phyloP scores from a whole-genome alignment of 331 rosid genomes.

The Arachis monticola region DNA sequence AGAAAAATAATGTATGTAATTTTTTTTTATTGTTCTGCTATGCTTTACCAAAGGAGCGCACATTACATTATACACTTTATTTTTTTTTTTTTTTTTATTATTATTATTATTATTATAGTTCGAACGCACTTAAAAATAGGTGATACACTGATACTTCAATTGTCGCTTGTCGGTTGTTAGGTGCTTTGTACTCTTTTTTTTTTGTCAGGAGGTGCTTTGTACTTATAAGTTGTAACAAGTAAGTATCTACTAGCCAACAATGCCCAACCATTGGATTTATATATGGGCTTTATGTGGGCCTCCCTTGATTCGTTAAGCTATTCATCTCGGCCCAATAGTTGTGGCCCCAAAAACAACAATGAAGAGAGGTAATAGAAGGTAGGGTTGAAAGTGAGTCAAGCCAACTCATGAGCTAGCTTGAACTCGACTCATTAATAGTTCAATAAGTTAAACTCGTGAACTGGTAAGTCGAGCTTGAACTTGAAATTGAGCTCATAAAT shows the following conservation, averaged over 20 bases:
- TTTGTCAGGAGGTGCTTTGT: neutral
- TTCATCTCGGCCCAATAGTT: slow-evolving; percentile 10
- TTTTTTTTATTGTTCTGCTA: neutral
- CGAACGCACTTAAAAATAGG: no score
- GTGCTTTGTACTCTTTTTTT: no score
- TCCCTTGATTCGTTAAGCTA: neutral
- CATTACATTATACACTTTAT: neutral
- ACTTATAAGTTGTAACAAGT: neutral
- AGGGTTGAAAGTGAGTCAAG: no score
- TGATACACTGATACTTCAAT: neutral
- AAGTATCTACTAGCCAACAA: slow-evolving; percentile 7
- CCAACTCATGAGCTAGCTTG: no score
- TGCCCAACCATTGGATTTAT: neutral
- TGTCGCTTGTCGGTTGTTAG: slow-evolving; percentile 34
- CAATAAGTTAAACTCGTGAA: no score
- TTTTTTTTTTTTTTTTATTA: no score
- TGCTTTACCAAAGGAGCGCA: slow-evolving; percentile 29
- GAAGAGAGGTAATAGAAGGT: no score
- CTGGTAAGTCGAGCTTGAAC: no score
- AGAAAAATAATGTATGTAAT: no score
- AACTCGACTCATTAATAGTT: no score
- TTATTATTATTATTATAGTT: neutral
- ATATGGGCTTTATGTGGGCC: slow-evolving; percentile 16
- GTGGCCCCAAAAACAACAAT: no score
- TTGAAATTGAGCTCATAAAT: no score